Base-by-base conservation (phyloP, 495 filamentous ascomycete species). In the Pseudoneurospora amorphoporcata region DNA sequence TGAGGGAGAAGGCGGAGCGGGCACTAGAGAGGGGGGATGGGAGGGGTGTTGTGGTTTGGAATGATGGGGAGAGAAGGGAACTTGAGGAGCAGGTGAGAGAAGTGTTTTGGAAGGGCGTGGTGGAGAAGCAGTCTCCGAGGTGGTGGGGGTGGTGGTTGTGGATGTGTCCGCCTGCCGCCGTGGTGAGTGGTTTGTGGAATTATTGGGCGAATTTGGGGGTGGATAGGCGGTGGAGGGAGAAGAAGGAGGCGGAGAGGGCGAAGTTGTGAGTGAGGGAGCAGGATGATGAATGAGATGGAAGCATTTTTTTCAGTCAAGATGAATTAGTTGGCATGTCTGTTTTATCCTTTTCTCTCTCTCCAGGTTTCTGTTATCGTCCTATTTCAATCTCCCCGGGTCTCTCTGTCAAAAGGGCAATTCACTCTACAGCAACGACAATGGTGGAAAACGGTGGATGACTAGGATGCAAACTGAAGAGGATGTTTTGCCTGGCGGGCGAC, bases 81-180 rank as follows among this genome's bases (percentile, higher is more conserved):
- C 78, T 98, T 76, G 84, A 86, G 80, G 74, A 70, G 47, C 89
- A 93, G 78, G 82, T 98, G 1, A 81, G 82, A 70, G 82, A 80
- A 72, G 90, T 89, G 8, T 61, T 61, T 14, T 61, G 53, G 53
- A 87, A 96, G 84, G 72, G 70, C 14, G 87, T 84, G 73, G 82
- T 97, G n/a, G 81, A 80, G 76, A 84, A 93, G 92, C 82, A 23
- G 23, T 23, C 23, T 23, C 91, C 92, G 45, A 79, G 84, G 69
- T 94, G 92, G 92, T 97, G 95, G 95, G 86, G 84, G 29, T 91
- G 88, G 89, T 72, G 90, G 77, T 82, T 95, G 75, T 85, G 92
- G 81, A 77, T 89, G 72, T 88, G 84, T 78, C 94, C 94, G 77
- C 92, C 92, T 29, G 72, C 94, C 71, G 94, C 87, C 7, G 88